phyloP scores from a whole-genome alignment of 164 flowering plant species.

The Liriodendron chinense region DNA sequence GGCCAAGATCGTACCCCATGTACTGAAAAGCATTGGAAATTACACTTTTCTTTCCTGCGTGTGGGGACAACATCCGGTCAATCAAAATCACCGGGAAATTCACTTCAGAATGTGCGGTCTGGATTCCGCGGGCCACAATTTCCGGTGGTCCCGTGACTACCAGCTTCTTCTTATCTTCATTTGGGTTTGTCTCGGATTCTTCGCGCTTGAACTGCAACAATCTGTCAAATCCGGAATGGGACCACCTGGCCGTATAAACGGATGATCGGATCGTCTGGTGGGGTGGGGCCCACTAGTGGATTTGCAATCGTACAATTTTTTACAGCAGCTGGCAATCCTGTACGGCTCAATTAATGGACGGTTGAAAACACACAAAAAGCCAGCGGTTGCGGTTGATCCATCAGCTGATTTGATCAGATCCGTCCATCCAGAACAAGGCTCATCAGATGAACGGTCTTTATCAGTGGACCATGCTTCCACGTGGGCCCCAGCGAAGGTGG shows the following conservation, averaged over 20 bases:
- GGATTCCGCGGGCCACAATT: not conserved
- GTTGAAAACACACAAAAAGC: too few species aligned
- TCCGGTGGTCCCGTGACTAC: not conserved
- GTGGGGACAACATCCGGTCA: too few species aligned
- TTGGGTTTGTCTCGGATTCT: too few species aligned
- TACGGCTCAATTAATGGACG: not conserved
- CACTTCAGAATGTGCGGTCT: not conserved
- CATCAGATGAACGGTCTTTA: not conserved
- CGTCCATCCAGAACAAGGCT: not conserved
- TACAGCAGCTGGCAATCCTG: not conserved
- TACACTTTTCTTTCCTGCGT: too few species aligned
- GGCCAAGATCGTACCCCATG: too few species aligned
- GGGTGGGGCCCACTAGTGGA: not conserved
- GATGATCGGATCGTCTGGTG: not conserved
- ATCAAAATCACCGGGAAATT: too few species aligned
- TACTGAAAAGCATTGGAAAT: too few species aligned
- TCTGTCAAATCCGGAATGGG: too few species aligned
- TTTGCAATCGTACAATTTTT: not conserved
- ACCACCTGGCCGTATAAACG: too few species aligned
- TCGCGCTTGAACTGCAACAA: too few species aligned
- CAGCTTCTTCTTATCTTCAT: not conserved
- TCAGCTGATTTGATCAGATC: too few species aligned
- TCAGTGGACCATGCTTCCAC: not conserved
- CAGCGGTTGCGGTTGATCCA: too few species aligned
- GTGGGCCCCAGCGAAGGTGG: not conserved